Base-by-base conservation (phyloP, 2,329 filamentous ascomycete genomes). In the Diatrype stigma region DNA sequence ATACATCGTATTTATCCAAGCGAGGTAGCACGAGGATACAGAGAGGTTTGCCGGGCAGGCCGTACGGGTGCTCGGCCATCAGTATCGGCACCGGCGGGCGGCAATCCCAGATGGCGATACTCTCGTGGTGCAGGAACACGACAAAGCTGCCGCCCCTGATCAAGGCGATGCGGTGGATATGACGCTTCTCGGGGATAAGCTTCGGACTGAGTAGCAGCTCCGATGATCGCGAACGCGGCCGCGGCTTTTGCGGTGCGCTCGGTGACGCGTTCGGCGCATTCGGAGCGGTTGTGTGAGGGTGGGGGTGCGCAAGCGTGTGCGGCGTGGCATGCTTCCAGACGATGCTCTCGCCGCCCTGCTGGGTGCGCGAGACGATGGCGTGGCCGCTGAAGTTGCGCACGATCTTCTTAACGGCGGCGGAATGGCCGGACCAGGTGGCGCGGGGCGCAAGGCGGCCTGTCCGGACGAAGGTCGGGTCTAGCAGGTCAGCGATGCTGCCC, bases 371-470 rank as follows among this genome's bases (percentile, higher is more conserved):
- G 30, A 96, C 84, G 42, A 96, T 75, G 4, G 90, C 87, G 56
- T 84, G 80, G 8, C 91, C 92, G 61, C 85, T 89, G 42, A 87
- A 88, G 62, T 92, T 95, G 54, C 91, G 86, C 44, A 95, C 86
- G 53, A 96, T 89, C 65, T 95, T 96, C 62, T 87, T 86, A 55
- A 96, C 84, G 0, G 89, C 78, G 16, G 80, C 80, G 16, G 87
- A 88, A 71, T 96, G 92, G 1, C 93, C 92, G 2, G 90, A 90
- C 89, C 91, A 95, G 1, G 85, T 79, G 2, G 83, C 80, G 55
- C 80, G 82, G 14, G 82, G 76, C 19, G 73, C 70, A 16, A 95
- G 70, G 1, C 89, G 83, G 40, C 72, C 73, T 42, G 79, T 75
- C 42, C 34, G 12, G 6, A 81, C 79, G 1, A 81, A 77, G 2